phyloP scores from a whole-genome alignment of 2,329 filamentous ascomycete genomes.

The Penicillium vulpinum region DNA sequence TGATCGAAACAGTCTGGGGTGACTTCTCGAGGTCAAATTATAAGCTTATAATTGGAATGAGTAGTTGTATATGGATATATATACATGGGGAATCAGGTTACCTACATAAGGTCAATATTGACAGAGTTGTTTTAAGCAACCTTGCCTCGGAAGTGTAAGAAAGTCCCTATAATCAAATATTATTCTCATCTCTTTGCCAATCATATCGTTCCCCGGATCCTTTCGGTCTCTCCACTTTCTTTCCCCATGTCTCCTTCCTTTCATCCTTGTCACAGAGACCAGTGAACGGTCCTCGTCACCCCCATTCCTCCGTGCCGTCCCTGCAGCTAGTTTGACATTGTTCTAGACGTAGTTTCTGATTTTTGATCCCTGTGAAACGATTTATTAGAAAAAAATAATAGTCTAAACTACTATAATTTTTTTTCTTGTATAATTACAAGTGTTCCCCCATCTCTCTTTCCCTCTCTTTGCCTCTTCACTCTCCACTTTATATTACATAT shows the following conservation, averaged over 20 bases:
- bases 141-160: too few species aligned
- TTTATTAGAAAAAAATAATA: not conserved
- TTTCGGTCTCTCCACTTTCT: conserved; percentile 3
- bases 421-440: not conserved
- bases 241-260: conserved; percentile 4
- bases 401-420: not conserved
- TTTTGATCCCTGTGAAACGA: not conserved
- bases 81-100: too few species aligned
- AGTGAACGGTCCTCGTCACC: not conserved
- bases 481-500: conserved; percentile 11
- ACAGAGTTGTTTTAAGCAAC: too few species aligned
- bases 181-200: not conserved
- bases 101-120: too few species aligned
- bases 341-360: not conserved
- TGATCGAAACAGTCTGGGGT: not conserved
- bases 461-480: not conserved
- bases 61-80: too few species aligned
- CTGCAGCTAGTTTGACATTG: not conserved
- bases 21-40: too few species aligned
- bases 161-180: too few species aligned
- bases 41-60: too few species aligned
- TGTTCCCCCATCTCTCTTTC: not conserved
- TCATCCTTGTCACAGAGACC: not conserved
- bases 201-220: not conserved
- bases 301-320: conserved; percentile 11